These are phyloP conservation scores for Penicillium sp. DNA, from an alignment of 2,329 filamentous ascomycete genomes.

Conservation along the genomic window DNA sequence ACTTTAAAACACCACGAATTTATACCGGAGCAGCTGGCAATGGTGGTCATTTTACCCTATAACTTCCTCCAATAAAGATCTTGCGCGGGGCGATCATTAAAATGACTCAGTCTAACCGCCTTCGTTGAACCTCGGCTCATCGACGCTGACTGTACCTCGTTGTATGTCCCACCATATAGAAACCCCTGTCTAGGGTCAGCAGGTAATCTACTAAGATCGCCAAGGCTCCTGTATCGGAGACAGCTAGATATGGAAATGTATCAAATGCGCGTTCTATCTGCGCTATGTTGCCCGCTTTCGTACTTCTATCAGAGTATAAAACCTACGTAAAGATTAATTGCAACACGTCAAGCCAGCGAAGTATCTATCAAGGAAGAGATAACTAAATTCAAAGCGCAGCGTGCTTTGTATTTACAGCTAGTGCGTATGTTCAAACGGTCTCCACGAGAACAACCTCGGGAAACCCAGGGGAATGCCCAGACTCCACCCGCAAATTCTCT, in stretches of 20 bases:
- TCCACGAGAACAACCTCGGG: conserved; percentile 33
- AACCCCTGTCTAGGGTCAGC: neutral
- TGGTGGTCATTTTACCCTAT: neutral
- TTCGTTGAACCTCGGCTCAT: conserved; percentile 26
- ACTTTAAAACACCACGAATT: conserved; percentile 13
- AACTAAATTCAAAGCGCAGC: neutral
- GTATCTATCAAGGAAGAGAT: neutral
- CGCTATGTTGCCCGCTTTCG: neutral
- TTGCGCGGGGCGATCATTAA: conserved; percentile 6
- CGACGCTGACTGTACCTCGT: conserved; percentile 5
- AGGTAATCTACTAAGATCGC: neutral
- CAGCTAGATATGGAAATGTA: neutral
- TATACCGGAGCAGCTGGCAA: conserved; percentile 14
- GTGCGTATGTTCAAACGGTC: neutral
- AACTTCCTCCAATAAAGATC: conserved; percentile 3
- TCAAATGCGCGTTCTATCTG: neutral
- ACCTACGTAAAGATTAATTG: neutral
- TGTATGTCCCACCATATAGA: neutral
- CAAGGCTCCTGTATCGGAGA: neutral
- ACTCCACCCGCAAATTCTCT: conserved; percentile 4
- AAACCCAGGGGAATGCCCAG: conserved; percentile 23
- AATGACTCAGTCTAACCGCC: conserved; percentile 19
- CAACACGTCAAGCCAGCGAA: neutral
- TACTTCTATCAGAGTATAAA: neutral
- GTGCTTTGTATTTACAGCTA: neutral